These are phyloP conservation scores for Paramecium octaurelia DNA, from an alignment of 73 alveolate genomes.

Conservation along the genomic window DNA sequence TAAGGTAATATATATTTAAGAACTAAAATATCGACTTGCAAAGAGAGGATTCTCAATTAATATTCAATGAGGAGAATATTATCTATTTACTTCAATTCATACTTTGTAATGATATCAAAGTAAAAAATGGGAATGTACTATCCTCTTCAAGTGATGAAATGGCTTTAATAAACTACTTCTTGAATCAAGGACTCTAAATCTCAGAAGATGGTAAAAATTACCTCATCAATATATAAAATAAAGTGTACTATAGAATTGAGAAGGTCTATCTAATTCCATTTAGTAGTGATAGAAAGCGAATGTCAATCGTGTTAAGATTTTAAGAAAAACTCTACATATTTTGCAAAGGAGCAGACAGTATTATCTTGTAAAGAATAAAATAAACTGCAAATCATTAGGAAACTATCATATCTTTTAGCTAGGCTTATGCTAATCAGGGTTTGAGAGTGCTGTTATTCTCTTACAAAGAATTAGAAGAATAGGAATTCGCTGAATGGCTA, in stretches of 20 bases:
- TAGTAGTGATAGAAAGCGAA: background rate
- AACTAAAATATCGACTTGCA: background rate
- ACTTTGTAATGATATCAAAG: conserved; percentile 6
- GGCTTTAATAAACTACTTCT: conserved; percentile 90
- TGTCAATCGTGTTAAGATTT: background rate
- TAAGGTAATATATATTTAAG: background rate
- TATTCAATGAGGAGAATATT: background rate
- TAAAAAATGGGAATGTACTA: background rate
- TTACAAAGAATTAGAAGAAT: conserved; percentile 52
- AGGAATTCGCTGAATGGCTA: conserved; percentile 58
- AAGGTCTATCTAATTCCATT: background rate
- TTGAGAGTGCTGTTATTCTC: conserved; percentile 73
- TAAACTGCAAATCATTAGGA: background rate
- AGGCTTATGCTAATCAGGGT: conserved; percentile 74
- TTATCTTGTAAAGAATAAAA: conserved; percentile 56
- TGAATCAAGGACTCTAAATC: conserved; percentile 70
- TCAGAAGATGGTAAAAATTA: background rate
- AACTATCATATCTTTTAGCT: background rate
- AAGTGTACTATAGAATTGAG: background rate
- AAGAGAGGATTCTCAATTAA: background rate
- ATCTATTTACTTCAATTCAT: background rate
- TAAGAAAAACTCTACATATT: conserved; percentile 21
- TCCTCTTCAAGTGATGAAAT: conserved; percentile 97
- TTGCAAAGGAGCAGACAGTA: conserved; percentile 84
- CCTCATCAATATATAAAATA: background rate